These are phyloP conservation scores for Tricholoma sp. DNA, from an alignment of 768 basidiomycete species.

Conservation along the genomic window DNA sequence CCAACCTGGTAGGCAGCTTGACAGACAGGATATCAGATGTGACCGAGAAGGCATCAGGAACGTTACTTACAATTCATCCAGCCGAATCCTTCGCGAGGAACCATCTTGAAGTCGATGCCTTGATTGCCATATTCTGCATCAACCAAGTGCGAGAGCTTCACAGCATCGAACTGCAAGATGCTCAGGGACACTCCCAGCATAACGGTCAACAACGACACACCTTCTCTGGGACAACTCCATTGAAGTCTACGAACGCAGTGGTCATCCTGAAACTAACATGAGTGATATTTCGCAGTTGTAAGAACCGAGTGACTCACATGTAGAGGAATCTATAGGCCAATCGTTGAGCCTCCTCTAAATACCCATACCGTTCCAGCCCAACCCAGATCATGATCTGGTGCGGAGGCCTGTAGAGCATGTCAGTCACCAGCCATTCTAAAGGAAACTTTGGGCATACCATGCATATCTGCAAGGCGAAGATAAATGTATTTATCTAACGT, in stretches of 20 bases:
- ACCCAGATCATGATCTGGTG: slow-evolving; percentile 99
- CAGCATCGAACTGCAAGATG: slow-evolving; percentile 79
- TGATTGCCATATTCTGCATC: slow-evolving; percentile 97
- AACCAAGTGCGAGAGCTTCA: slow-evolving; percentile 91
- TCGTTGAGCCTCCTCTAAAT: slow-evolving; percentile 87
- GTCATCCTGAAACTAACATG: slow-evolving; percentile 62
- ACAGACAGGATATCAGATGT: slow-evolving; percentile 4
- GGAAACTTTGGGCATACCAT: slow-evolving; percentile 35
- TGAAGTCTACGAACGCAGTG: slow-evolving; percentile 92
- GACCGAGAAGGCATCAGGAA: not conserved
- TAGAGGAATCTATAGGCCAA: slow-evolving; percentile 96
- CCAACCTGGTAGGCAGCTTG: slow-evolving; percentile 94
- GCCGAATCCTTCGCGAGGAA: slow-evolving; percentile 95
- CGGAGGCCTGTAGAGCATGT: slow-evolving; percentile 59
- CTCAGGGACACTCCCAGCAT: not conserved
- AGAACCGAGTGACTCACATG: slow-evolving; percentile 50
- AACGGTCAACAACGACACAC: slow-evolving; percentile 28
- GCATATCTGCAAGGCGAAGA: slow-evolving; percentile 47
- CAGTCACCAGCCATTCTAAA: slow-evolving; percentile 1
- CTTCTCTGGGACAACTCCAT: slow-evolving; percentile 98
- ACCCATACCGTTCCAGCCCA: slow-evolving; percentile 93
- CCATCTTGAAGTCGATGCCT: slow-evolving; percentile 96
- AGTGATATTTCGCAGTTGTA: not conserved
- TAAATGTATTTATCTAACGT: slow-evolving; percentile 12
- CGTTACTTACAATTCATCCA: slow-evolving; percentile 86